A percentile compares a stretch with the other conserved stretches of the same genome.
Evolutionary conservation across 2,329 filamentous ascomycete species (phyloP).

Genomic region (Emergomyces pasteurianus): DNA sequence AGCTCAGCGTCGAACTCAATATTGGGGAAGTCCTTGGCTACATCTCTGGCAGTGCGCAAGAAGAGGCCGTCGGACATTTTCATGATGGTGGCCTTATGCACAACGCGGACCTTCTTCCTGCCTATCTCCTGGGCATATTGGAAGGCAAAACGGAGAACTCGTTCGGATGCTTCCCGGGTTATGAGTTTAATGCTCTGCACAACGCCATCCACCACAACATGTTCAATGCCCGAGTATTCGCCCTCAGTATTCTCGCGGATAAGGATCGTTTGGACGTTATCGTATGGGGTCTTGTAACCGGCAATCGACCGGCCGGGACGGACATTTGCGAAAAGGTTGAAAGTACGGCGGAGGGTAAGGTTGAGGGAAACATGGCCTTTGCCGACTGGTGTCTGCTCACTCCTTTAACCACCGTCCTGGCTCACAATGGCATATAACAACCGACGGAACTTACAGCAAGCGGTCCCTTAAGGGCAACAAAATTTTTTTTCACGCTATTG

Average conservation of each 20-base stretch:
- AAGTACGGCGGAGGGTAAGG: slow-evolving; percentile 93
- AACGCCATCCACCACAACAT: slow-evolving; percentile 93
- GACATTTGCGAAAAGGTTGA: slow-evolving; percentile 99
- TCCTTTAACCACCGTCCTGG: neutral
- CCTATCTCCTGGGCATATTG: slow-evolving; percentile 91
- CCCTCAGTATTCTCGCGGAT: slow-evolving; percentile 99
- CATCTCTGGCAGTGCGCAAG: slow-evolving; percentile 70
- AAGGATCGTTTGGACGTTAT: slow-evolving; percentile 89
- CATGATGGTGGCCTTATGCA: slow-evolving; percentile 99
- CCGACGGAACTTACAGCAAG: slow-evolving; percentile 57
- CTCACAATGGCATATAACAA: neutral
- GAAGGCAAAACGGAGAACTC: slow-evolving; percentile 94
- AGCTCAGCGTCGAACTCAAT: slow-evolving; percentile 97
- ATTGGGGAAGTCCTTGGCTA: slow-evolving; percentile 88
- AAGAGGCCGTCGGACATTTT: slow-evolving; percentile 99
- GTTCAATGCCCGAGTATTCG: slow-evolving; percentile 98
- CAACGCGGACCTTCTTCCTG: slow-evolving; percentile 91
- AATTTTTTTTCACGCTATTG: slow-evolving; percentile 85
- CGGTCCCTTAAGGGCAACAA: slow-evolving; percentile 95
- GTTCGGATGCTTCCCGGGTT: slow-evolving; percentile 85
- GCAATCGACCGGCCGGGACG: slow-evolving; percentile 94
- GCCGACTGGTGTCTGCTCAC: slow-evolving; percentile 69
- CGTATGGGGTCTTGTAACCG: slow-evolving; percentile 97
- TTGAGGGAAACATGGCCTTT: slow-evolving; percentile 99
- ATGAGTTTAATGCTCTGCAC: slow-evolving; percentile 99